Percentiles rank a stretch among this genome's conserved stretches.
Evolutionary conservation across 2,329 filamentous ascomycete genomes (phyloP).

Genomic region (Onygenales sp.): DNA sequence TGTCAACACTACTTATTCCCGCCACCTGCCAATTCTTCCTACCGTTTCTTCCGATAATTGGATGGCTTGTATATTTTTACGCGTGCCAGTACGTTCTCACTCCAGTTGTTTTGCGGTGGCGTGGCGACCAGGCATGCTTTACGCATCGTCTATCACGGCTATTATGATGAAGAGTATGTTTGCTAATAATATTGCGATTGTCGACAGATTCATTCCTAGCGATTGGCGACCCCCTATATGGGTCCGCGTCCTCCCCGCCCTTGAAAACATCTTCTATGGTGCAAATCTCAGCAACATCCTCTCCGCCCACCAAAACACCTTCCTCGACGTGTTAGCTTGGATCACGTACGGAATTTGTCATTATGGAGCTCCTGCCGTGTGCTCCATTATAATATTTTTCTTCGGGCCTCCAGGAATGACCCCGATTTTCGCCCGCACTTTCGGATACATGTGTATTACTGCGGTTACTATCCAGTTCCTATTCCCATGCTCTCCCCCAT

Average conservation of each 20-base stretch:
- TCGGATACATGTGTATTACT: constrained; percentile 85
- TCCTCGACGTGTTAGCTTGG: constrained; percentile 85
- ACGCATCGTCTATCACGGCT: background rate
- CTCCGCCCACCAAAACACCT: constrained; percentile 73
- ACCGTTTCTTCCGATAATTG: constrained; percentile 73
- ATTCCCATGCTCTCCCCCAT: constrained; percentile 90
- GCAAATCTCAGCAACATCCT: constrained; percentile 94
- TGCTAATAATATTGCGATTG: background rate
- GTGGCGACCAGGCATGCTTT: no score
- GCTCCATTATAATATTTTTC: constrained; percentile 70
- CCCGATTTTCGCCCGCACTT: constrained; percentile 74
- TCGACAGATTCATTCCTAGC: constrained; percentile 68
- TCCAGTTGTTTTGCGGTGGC: background rate
- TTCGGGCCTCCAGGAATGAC: constrained; percentile 79
- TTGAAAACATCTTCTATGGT: constrained; percentile 94
- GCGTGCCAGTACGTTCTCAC: constrained; percentile 66
- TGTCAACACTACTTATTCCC: constrained; percentile 66
- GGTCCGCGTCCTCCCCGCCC: constrained; percentile 85
- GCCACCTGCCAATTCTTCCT: constrained; percentile 85
- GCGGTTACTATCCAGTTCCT: constrained; percentile 81
- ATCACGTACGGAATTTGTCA: constrained; percentile 86
- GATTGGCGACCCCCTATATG: constrained; percentile 88
- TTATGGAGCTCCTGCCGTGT: constrained; percentile 75
- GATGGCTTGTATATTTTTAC: constrained; percentile 87
- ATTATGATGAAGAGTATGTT: background rate